Evolutionary conservation across 75 land plant species (phyloP), one percentile per base, ranked within the genome.

Genomic region (Pinus tabuliformis): DNA sequence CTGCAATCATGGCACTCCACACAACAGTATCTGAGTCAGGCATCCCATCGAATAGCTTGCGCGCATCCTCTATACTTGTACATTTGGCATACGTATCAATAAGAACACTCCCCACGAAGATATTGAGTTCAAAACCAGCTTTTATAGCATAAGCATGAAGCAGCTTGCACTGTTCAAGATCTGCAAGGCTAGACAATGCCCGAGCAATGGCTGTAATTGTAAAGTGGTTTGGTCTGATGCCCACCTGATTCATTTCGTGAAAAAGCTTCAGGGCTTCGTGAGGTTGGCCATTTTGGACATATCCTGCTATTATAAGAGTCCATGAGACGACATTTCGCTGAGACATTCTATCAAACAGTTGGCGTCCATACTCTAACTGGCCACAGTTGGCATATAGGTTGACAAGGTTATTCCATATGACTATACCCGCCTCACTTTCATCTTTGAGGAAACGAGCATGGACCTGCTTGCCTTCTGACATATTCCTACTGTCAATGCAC

Each of bases 1-100:
- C 83, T 22, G 56, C 71, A 36, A 81, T 81, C 21, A 85, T 15
- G 59, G 83, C 65, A 72, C 80, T 85, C 86, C 86, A 85, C 54
- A 82, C 52, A 42, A 85, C 83, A 70, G 74, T 56, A 78, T 83
- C 84, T 42, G 17, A 59, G 45, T 63, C 68, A 33, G 20, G 39
- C 81, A 76, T 71, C 45, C 36, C 17, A 56, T 72, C 14, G 4
- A 26, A 72, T 74, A 79, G 11, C 65, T 77, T 28, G 79, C 63
- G 8, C 21, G 62, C 62, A 60, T 60, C 62, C 21, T 21, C 62
- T 21, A 16, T 1, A 60, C n/a, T 20, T 60, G 20, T 16, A 2
- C 62, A 60, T 60, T 20, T 60, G 62, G 7, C 17, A 60, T 60
- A 60, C 62, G 20, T 75, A 60, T 37, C 60, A 45, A 45, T 61